A percentile compares a stretch with the other conserved stretches of the same genome.
phyloP scores from a whole-genome alignment of 352 stramenopile genomes.

The Phytophthora lateralis region DNA sequence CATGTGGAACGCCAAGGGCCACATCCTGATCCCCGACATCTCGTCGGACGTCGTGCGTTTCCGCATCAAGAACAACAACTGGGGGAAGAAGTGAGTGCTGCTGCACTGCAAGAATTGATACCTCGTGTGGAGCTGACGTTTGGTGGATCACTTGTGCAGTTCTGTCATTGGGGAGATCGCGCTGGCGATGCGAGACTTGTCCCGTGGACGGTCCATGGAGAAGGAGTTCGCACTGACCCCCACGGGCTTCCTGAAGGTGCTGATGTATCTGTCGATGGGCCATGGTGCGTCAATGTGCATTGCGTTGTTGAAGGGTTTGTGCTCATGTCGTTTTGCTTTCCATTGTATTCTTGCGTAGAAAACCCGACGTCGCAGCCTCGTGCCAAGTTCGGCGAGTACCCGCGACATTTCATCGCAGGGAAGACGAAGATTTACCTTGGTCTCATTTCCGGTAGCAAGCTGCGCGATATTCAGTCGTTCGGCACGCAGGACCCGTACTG shows the following conservation, averaged over 20 bases:
- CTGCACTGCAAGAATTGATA: background rate
- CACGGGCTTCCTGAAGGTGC: slow-evolving; percentile 69
- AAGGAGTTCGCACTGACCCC: slow-evolving; percentile 79
- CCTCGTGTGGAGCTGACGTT: background rate
- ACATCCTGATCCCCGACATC: slow-evolving; percentile 72
- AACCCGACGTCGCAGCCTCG: slow-evolving; percentile 70
- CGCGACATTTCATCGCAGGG: slow-evolving; percentile 74
- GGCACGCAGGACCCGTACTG: slow-evolving; percentile 79
- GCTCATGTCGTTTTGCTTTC: slow-evolving; percentile 5
- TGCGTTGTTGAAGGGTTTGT: background rate
- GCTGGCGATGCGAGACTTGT: slow-evolving; percentile 71
- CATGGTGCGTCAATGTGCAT: slow-evolving; percentile 47
- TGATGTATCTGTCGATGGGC: slow-evolving; percentile 72
- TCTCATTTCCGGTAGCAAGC: slow-evolving; percentile 72
- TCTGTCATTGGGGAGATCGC: slow-evolving; percentile 76
- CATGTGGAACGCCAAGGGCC: slow-evolving; percentile 80
- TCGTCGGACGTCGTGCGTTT: slow-evolving; percentile 70
- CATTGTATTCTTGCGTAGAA: slow-evolving; percentile 36
- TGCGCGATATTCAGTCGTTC: slow-evolving; percentile 78
- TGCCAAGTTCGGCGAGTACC: slow-evolving; percentile 74
- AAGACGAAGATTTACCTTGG: slow-evolving; percentile 75
- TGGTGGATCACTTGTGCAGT: slow-evolving; percentile 30
- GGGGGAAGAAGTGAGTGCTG: slow-evolving; percentile 64
- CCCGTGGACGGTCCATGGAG: slow-evolving; percentile 75
- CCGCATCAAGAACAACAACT: slow-evolving; percentile 81